phyloP scores from a whole-genome alignment of 108 stramenopile genomes.

The Mayamaea pseudoterrestris region DNA sequence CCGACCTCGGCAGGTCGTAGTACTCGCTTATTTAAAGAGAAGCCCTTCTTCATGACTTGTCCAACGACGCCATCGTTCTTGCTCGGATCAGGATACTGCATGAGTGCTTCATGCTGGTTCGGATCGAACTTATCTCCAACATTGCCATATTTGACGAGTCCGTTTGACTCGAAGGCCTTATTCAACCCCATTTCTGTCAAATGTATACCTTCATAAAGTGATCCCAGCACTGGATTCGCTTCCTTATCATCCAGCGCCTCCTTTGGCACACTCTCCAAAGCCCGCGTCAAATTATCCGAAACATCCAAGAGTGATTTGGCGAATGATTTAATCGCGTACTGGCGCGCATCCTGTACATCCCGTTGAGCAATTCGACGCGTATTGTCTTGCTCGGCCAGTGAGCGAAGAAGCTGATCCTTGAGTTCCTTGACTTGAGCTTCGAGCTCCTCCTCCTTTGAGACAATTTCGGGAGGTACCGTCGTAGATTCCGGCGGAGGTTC shows the following conservation, averaged over 20 bases:
- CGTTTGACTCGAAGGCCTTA: slow-evolving; percentile 81
- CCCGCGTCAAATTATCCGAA: slow-evolving; percentile 86
- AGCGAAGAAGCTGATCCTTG: slow-evolving; percentile 72
- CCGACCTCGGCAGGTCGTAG: slow-evolving; percentile 95
- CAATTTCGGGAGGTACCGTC: no score
- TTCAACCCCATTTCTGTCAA: slow-evolving; percentile 82
- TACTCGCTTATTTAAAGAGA: slow-evolving; percentile 86
- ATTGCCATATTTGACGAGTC: slow-evolving; percentile 73
- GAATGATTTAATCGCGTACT: slow-evolving; percentile 80
- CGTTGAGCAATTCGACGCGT: slow-evolving; percentile 83
- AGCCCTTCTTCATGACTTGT: slow-evolving; percentile 92
- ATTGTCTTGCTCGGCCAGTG: slow-evolving; percentile 95
- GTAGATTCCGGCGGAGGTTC: no score
- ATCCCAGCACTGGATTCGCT: slow-evolving; percentile 31
- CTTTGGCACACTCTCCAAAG: slow-evolving; percentile 60
- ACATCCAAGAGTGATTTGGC: slow-evolving; percentile 84
- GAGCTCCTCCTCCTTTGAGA: slow-evolving; percentile 36
- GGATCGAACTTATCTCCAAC: slow-evolving; percentile 93
- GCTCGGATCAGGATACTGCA: slow-evolving; percentile 72
- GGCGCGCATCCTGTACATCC: slow-evolving; percentile 76
- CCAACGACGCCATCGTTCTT: slow-evolving; percentile 71
- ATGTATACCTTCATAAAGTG: slow-evolving; percentile 77
- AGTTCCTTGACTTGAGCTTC: slow-evolving; percentile 52
- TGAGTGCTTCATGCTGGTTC: slow-evolving; percentile 89
- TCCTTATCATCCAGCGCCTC: slow-evolving; percentile 31